phyloP scores from a whole-genome alignment of 176 grass and related monocot genomes.

The Themeda triandra region DNA sequence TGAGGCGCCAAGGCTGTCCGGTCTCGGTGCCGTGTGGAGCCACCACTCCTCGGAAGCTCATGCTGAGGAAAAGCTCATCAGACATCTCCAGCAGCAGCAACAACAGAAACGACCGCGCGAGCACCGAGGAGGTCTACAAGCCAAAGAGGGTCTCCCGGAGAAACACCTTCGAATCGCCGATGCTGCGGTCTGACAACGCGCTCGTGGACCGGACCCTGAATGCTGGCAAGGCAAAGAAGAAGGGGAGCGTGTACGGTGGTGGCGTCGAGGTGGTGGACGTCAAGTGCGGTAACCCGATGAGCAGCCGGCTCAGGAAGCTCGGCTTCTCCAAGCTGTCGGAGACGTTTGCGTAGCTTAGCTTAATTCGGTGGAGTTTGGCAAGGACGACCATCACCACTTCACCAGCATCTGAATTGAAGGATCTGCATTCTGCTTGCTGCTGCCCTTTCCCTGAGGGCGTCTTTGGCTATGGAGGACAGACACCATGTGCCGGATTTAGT shows the following conservation, averaged over 20 bases:
- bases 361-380: background rate
- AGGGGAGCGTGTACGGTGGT: constrained; percentile 39
- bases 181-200: constrained; percentile 42
- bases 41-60: constrained; percentile 52
- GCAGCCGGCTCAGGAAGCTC: constrained; percentile 84
- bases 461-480: constrained; percentile 18
- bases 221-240: constrained; percentile 52
- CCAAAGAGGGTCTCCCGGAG: constrained; percentile 32
- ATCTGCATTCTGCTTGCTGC: background rate
- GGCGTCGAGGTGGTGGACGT: constrained; percentile 86
- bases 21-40: constrained; percentile 71
- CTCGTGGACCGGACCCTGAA: constrained; percentile 32
- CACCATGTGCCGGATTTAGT: background rate
- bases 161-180: constrained; percentile 42
- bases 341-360: constrained; percentile 68
- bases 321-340: constrained; percentile 95
- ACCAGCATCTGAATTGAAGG: constrained; percentile 26
- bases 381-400: background rate
- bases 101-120: constrained; percentile 17
- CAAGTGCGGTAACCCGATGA: constrained; percentile 86
- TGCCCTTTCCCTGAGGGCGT: constrained; percentile 10
- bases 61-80: constrained; percentile 40
- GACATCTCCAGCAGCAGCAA: constrained; percentile 29
- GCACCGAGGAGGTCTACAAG: constrained; percentile 43
- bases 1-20: constrained; percentile 53